Conservation (phyloP, 192 early-diverging fungal species). For the Gonapodya sp. region DNA sequence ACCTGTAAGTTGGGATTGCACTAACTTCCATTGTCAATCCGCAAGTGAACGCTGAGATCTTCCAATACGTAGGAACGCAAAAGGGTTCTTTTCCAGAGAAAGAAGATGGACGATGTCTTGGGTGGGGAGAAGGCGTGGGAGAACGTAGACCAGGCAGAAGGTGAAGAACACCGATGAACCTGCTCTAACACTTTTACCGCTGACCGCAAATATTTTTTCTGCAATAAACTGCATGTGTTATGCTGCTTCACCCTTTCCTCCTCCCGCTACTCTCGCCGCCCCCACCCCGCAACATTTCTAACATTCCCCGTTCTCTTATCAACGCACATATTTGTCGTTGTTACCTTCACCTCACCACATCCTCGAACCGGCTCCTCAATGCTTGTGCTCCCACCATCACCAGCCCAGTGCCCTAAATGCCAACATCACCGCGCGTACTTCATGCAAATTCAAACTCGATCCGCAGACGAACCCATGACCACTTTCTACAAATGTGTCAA, state of each 20-base stretch:
- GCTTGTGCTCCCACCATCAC: neutral
- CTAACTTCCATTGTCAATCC: neutral
- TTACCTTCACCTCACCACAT: no score
- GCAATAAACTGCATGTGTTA: neutral
- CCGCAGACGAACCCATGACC: constrained; percentile 91
- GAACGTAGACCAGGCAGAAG: constrained; percentile 61
- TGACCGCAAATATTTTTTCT: neutral
- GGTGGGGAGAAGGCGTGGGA: constrained; percentile 85
- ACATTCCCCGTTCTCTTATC: no score
- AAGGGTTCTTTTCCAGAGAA: constrained; percentile 50
- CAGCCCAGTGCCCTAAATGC: constrained; percentile 33
- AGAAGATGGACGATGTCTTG: constrained; percentile 87
- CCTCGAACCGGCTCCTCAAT: no score
- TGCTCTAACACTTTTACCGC: neutral
- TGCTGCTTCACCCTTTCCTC: no score
- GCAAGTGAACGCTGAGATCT: neutral
- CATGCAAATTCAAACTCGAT: constrained; percentile 86
- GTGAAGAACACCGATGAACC: no score
- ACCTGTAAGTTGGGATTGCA: constrained; percentile 25
- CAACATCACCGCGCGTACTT: constrained; percentile 64
- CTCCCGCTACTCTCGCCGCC: neutral
- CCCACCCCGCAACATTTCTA: neutral
- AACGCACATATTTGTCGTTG: no score
- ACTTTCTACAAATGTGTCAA: constrained; percentile 81
- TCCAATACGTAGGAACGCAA: constrained; percentile 2